Evolutionary conservation across 2,329 filamentous ascomycete genomes (phyloP), one percentile per base, ranked within the genome.

Genomic region (Shiraia sp.): DNA sequence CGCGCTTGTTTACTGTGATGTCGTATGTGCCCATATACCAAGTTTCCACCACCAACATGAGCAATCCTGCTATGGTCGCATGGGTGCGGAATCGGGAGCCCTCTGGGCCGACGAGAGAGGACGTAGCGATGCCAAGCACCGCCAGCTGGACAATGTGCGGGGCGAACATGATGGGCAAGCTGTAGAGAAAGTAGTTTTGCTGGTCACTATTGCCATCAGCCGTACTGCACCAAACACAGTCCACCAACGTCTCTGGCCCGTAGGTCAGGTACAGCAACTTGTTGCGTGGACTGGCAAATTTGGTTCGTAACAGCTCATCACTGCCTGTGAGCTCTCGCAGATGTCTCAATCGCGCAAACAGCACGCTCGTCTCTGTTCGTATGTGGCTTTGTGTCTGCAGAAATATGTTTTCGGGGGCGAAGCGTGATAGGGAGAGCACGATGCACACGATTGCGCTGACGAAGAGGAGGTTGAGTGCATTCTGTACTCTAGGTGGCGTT

Each of bases 391-490:
- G 77, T 1, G 92, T 96, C 13, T 76, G 69, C 22, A 70, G 63
- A 76, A 97, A 96, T 68, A 97, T 75, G 72, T 96, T 96, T 65
- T 89, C 83, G 4, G 88, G 86, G 5, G 81, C 75, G 61, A 90
- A 84, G 44, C 72, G 51, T 0, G 89, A 85, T 0, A 92, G 72
- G 12, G 86, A 84, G 44, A 82, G 78, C 44, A 84, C 58, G 36
- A 88, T 68, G 53, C 77, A 79, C 43, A 78, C 48, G 31, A 76
- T 53, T 32, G 75, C 75, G 49, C 76, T 74, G 55, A 80, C 38
- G 64, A 81, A 73, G 57, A 93, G 74, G 58, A 88, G 61, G 43
- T 76, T 71, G 60, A 89, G 73, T 42, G 84, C 72, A 65, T 82
- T 72, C n/a, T 74, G 71, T 36, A 81, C 79, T 29, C 70, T 62